Evolutionary conservation across 2,329 filamentous ascomycete species (phyloP).

Genomic region (Rhexocercosporidium sp.): DNA sequence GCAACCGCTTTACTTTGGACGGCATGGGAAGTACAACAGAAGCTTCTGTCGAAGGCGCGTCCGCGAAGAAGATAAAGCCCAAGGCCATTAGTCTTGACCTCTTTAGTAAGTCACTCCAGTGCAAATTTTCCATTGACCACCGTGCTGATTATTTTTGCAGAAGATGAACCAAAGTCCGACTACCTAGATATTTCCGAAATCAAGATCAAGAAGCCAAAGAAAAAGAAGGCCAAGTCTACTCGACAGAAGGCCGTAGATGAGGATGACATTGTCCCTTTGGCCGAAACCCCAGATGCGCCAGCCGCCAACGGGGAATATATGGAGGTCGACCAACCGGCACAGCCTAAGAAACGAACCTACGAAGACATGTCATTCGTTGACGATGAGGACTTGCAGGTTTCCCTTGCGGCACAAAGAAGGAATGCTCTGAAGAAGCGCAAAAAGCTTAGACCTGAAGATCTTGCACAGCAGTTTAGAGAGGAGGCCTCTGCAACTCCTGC

Average conservation of each 20-base stretch:
- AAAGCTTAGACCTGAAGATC: conserved; percentile 82
- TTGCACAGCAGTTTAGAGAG: conserved; percentile 78
- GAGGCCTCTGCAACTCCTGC: conserved; percentile 60
- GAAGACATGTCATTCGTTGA: conserved; percentile 78
- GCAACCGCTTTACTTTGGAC: conserved; percentile 86
- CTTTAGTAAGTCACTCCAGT: conserved; percentile 49
- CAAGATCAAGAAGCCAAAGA: conserved; percentile 95
- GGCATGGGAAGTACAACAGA: conserved; percentile 73
- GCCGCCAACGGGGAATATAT: conserved; percentile 59
- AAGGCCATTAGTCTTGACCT: conserved; percentile 81
- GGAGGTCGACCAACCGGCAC: conserved; percentile 72
- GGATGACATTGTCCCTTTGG: conserved; percentile 59
- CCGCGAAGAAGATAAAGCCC: conserved; percentile 64
- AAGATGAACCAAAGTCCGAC: conserved; percentile 76
- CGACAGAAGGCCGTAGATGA: conserved; percentile 71
- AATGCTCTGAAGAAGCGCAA: conserved; percentile 91
- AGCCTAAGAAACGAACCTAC: conserved; percentile 65
- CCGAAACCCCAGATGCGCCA: conserved; percentile 40
- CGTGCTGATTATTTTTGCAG: conserved; percentile 49
- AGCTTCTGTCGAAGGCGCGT: conserved; percentile 56
- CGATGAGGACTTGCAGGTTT: conserved; percentile 90
- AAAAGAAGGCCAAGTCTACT: conserved; percentile 81
- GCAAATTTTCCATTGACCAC: conserved; percentile 3
- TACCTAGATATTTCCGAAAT: conserved; percentile 86
- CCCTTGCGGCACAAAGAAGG: conserved; percentile 80